Percentiles rank a stretch among this genome's conserved stretches.
Evolutionary conservation across 2,329 filamentous ascomycete species (phyloP).

Genomic region (Knufia petricola): DNA sequence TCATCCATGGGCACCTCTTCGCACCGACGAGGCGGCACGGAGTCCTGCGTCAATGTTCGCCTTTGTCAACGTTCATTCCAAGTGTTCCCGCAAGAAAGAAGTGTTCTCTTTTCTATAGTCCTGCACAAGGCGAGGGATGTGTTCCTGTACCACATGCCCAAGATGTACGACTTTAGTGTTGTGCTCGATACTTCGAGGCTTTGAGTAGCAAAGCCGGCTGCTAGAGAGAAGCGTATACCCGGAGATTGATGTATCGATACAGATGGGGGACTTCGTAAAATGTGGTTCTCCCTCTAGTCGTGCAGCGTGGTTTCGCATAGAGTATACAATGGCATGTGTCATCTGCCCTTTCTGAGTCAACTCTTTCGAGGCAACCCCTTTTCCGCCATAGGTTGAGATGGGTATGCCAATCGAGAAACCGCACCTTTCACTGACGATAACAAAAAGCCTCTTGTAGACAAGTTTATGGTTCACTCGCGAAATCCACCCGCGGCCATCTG

Average conservation of each 20-base stretch:
- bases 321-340: constrained; percentile 12
- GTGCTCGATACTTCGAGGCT: constrained; percentile 33
- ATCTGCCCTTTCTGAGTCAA: background rate
- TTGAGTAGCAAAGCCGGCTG: constrained; percentile 33
- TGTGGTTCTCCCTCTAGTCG: constrained; percentile 1
- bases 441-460: background rate
- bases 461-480: background rate
- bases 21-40: no score
- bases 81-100: no score
- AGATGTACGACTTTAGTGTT: constrained; percentile 35
- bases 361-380: background rate
- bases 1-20: no score
- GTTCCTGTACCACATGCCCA: constrained; percentile 18
- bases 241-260: constrained; percentile 15
- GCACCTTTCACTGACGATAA: background rate
- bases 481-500: background rate
- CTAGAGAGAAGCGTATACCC: background rate
- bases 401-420: background rate
- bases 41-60: no score
- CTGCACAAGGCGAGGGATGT: background rate
- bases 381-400: background rate
- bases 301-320: background rate
- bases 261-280: constrained; percentile 1
- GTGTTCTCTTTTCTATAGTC: background rate
- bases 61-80: no score